Base-by-base conservation (phyloP, 148 eudicot genomes). In the Diospyros kaki region DNA sequence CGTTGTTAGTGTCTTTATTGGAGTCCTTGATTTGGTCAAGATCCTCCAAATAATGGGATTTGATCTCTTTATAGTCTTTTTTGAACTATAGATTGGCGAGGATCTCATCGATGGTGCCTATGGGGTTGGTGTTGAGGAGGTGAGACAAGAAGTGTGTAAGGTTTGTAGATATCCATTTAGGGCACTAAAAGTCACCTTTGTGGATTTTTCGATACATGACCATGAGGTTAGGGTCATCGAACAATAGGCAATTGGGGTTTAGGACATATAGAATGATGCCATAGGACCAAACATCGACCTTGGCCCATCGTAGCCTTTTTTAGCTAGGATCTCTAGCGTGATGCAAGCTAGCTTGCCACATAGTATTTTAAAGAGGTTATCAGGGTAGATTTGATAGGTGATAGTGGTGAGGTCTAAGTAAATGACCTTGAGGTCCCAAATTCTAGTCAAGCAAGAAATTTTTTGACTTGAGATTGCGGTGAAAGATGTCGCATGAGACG, bases 281-380 rank as follows among this genome's bases (percentile, higher is more conserved):
- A 52, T 94, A 93, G 0, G 96, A 89, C 98, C 98, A 93, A 0
- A 91, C 52, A 58, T 93, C 98, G 0, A 83, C 80, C 60, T 85
- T 89, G 1, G 91, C 86, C 98, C 98, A 7, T 85, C 86, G 62
- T 93, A 93, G 13, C 98, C 98, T 15, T 88, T 89, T 64, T 88
- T 89, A 0, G 84, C 86, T 0, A 93, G 72, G 3, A 93, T 82
- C 68, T 93, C 98, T 4, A 95, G 97, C 0, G 97, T 93, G 54
- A 92, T 95, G 66, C 90, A 92, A 1, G 97, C 97, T 1, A 95
- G 98, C 1, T 96, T 93, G 4, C 98, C 98, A 39, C 98, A 93
- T 1, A 86, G 64, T 0, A 96, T 93, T 53, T 89, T 92, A 1
- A 93, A 74, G 60, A 85, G 45, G 0, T 82, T 88, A 66, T 87